Base-by-base conservation (phyloP, 306 rosid genomes). In the Cucurbita ficifolia region DNA sequence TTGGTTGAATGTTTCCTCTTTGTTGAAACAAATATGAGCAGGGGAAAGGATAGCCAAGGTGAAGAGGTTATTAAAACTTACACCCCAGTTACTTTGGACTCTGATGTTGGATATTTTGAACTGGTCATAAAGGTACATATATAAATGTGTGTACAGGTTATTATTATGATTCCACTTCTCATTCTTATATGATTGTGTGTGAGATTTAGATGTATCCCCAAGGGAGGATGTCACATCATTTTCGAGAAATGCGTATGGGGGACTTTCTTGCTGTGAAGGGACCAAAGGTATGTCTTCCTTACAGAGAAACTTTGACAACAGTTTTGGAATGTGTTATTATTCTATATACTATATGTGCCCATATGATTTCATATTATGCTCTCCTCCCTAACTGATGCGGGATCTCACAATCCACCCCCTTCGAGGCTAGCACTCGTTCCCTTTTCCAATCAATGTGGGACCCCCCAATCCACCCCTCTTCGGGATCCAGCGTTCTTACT, bases 201-300 rank as follows among this genome's bases (percentile, higher is more conserved):
- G 64, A 0, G 65, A 67, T 55, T 49, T 73, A 93, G 98, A 93
- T 93, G 98, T 93, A 93, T 83, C 98, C 98, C 13, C 97, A 90
- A 93, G 98, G 98, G 80, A 90, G 97, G 83, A 93, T 93, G 98
- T 93, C 98, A 17, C 96, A 93, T 69, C 98, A 93, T 81, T 93
- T 93, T 79, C 93, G 96, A 35, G 97, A 93, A 85, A 63, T 93
- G 97, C 89, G 84, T 43, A 96, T 84, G 52, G 98, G 98, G 76
- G 97, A 90, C 74, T 64, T 51, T 63, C 96, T 93, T 77, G 75
- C 96, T 50, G 97, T 93, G 19, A 93, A 79, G 85, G 98, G 98
- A 77, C 98, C 98, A 52, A 93, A 93, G 96, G 98, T 94, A 79
- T 3, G 17, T 8, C 70, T 55, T 76, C 19, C 45, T 60, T 16